Base-by-base conservation (phyloP, 1,139 yeast genomes). In the Scheffersomyces lignicola region DNA sequence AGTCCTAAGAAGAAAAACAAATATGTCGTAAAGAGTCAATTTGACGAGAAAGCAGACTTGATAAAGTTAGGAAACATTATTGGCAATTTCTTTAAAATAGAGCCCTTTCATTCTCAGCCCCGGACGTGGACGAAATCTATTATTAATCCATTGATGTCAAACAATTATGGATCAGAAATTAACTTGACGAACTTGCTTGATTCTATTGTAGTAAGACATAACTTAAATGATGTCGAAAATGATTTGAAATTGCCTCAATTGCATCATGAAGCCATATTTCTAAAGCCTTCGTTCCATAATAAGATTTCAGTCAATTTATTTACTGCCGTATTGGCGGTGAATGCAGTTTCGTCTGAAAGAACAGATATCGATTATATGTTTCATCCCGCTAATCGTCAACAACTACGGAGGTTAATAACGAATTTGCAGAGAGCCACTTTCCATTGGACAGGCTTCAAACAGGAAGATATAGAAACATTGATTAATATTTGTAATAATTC, bases 361-460 rank as follows among this genome's bases (percentile, higher is more conserved):
- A 71, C 67, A 10, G 90, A 77, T 44, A 64, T 71, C 24, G 89
- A 83, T 54, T 83, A 79, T 52, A 79, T 83, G 85, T 81, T 82
- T 48, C 82, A 81, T 57, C 74, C 80, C 0, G 55, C 72, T 0
- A 81, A 80, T 45, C 63, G 76, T 29, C 59, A 54, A 24, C 81
- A 80, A 42, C 54, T 82, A 31, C 60, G 82, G 41, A 56, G 81
- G 32, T 65, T 82, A 45, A 70, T 82, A 7, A 69, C 76, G 2
- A 82, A 83, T 47, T 52, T 82, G 29, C 85, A 78, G 51, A 64
- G 82, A 39, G 80, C 85, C 1, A 78, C 89, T 0, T 81, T 82
- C 49, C 80, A 78, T 47, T 83, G 89, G 89, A 78, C 87, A 2
- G 88, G 88, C 0, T 82, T 82, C 47, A 68, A 80, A 18, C 69